These are phyloP conservation scores for Daldinia grandis DNA, from an alignment of 495 filamentous ascomycete species.

Conservation along the genomic window DNA sequence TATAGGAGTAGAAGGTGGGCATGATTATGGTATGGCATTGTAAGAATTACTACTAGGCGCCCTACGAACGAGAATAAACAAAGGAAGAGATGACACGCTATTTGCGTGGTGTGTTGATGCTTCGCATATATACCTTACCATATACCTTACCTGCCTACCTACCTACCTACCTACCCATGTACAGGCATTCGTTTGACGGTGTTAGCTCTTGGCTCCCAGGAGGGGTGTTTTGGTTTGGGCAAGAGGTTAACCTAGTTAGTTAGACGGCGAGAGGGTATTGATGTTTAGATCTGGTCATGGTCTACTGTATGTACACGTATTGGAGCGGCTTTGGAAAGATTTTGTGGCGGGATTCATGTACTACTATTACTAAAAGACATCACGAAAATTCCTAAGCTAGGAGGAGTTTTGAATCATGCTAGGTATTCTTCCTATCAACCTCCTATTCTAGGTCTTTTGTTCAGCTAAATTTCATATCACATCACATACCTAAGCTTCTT, in stretches of 20 bases:
- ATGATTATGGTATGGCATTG: background rate
- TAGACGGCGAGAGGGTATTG: no score
- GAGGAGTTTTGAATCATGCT: background rate
- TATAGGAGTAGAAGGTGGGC: background rate
- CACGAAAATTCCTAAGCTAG: background rate
- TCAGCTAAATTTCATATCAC: background rate
- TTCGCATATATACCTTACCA: background rate
- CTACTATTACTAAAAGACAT: background rate
- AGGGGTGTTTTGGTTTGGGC: no score
- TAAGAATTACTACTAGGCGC: slow-evolving; percentile 19
- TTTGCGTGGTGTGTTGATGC: background rate
- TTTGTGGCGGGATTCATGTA: background rate
- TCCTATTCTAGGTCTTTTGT: background rate
- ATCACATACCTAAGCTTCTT: background rate
- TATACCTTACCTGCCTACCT: no score
- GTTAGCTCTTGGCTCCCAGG: no score
- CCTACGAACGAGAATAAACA: background rate
- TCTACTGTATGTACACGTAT: no score
- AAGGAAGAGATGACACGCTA: background rate
- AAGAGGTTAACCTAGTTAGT: no score
- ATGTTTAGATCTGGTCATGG: no score
- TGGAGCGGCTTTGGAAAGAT: no score
- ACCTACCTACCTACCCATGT: no score
- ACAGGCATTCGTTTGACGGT: no score
- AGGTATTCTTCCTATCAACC: background rate